Percentiles rank a stretch among this genome's conserved stretches.
Evolutionary conservation across 768 basidiomycete species (phyloP).

Genomic region (Pleurotus pulmonarius): DNA sequence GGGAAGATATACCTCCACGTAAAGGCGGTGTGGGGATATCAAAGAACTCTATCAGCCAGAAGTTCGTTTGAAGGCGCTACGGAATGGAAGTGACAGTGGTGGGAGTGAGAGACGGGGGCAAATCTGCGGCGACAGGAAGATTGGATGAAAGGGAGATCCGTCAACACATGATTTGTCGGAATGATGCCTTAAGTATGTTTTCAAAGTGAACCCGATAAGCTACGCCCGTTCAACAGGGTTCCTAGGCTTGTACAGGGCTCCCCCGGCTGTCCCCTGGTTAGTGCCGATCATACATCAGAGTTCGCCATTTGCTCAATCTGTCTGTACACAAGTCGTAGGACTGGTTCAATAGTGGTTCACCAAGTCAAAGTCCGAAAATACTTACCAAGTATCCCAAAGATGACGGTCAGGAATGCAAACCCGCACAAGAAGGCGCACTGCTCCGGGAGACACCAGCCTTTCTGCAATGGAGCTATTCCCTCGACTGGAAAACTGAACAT

Average conservation of each 20-base stretch:
- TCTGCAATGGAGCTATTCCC: too few species aligned
- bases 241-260: not conserved
- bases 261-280: not conserved
- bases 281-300: too few species aligned
- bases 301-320: too few species aligned
- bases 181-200: constrained; percentile 5
- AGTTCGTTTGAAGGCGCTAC: not conserved
- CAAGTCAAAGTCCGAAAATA: too few species aligned
- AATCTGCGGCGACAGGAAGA: not conserved
- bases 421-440: too few species aligned
- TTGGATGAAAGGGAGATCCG: not conserved
- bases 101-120: not conserved
- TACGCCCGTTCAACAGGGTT: not conserved
- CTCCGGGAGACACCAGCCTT: too few species aligned
- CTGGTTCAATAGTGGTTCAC: too few species aligned
- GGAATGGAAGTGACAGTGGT: not conserved
- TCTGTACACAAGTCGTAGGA: too few species aligned
- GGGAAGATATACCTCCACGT: constrained; percentile 3
- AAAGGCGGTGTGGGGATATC: not conserved
- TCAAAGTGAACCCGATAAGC: not conserved
- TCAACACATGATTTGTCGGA: not conserved
- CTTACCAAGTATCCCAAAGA: too few species aligned
- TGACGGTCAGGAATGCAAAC: too few species aligned
- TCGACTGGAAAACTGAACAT: too few species aligned
- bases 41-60: not conserved